phyloP scores from a whole-genome alignment of 305 asterid genomes.

The Solanum hybrid region DNA sequence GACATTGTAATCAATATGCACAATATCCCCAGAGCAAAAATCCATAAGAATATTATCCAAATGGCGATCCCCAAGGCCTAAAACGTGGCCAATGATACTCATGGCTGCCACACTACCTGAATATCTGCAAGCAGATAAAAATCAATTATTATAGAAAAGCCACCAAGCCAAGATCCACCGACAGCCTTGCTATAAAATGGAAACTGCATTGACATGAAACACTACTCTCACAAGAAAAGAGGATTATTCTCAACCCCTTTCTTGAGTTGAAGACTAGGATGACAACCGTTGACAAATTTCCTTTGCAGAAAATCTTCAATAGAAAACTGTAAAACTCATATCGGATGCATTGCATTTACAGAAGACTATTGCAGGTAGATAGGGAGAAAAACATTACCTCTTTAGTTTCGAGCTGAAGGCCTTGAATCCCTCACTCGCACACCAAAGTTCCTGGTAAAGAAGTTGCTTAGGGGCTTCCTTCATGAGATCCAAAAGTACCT shows the following conservation, averaged over 20 bases:
- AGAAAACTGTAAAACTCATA: not conserved
- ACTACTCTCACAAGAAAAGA: not conserved
- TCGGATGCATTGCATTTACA: not conserved
- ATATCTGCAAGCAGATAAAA: slow-evolving; percentile 49
- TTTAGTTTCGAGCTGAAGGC: slow-evolving; percentile 84
- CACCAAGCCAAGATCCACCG: not conserved
- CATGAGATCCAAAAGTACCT: slow-evolving; percentile 94
- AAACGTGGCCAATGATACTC: slow-evolving; percentile 94
- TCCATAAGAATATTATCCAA: slow-evolving; percentile 97
- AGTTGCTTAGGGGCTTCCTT: slow-evolving; percentile 93
- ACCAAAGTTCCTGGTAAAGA: slow-evolving; percentile 98
- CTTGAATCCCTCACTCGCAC: slow-evolving; percentile 96
- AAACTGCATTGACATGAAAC: not conserved
- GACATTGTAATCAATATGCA: slow-evolving; percentile 98
- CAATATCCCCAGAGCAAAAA: slow-evolving; percentile 84
- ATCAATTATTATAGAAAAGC: not conserved
- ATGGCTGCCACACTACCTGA: slow-evolving; percentile 94
- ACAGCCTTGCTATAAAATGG: not conserved
- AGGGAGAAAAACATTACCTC: slow-evolving; percentile 39
- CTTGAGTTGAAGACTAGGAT: not conserved
- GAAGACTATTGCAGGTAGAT: not conserved
- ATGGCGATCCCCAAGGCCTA: slow-evolving; percentile 97
- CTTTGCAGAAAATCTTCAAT: not conserved
- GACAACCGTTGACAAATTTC: not conserved
- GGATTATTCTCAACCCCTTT: not conserved